phyloP scores from a whole-genome alignment of 306 rosid genomes.

The Dicorynia guianensis region DNA sequence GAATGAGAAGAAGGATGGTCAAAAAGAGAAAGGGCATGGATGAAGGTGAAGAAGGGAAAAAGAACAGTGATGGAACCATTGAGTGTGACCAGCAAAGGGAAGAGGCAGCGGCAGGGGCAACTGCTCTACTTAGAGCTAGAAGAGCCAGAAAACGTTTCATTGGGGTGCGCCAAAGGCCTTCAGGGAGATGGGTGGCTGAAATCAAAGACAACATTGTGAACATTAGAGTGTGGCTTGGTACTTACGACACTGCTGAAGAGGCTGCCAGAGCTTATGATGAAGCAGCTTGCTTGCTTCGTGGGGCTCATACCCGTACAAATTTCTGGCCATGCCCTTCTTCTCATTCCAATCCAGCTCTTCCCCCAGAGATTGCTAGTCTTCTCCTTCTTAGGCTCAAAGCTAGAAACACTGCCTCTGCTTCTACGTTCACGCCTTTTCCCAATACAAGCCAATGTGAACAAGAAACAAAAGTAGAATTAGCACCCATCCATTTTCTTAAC shows the following conservation, averaged over 20 bases:
- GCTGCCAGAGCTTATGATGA: slow-evolving; percentile 63
- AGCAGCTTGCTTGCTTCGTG: slow-evolving; percentile 57
- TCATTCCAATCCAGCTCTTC: slow-evolving; percentile 47
- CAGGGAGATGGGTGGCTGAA: slow-evolving; percentile 58
- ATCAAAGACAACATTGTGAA: slow-evolving; percentile 56
- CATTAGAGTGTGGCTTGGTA: slow-evolving; percentile 57
- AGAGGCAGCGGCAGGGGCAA: slow-evolving; percentile 47
- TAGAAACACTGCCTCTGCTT: slow-evolving; percentile 40
- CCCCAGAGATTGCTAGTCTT: slow-evolving; percentile 53
- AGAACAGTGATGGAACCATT: slow-evolving; percentile 1
- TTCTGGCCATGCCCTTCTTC: slow-evolving; percentile 39
- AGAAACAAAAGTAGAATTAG: slow-evolving; percentile 31
- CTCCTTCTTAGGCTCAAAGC: slow-evolving; percentile 57
- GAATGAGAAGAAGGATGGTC: slow-evolving; percentile 23
- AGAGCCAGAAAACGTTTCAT: slow-evolving; percentile 49
- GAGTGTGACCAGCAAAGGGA: slow-evolving; percentile 41
- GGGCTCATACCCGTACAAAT: slow-evolving; percentile 55
- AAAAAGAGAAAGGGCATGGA: slow-evolving; percentile 32
- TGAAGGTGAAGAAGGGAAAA: slow-evolving; percentile 32
- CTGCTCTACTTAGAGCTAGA: slow-evolving; percentile 40
- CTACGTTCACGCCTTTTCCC: slow-evolving; percentile 13
- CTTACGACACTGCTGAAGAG: slow-evolving; percentile 59
- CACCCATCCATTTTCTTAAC: too few species aligned
- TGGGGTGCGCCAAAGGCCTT: slow-evolving; percentile 54
- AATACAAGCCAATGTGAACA: slow-evolving; percentile 2